A percentile compares a stretch with the other conserved stretches of the same genome.
These are phyloP conservation scores for Sequoia sempervirens DNA, from an alignment of 75 land plant species.

Conservation along the genomic window DNA sequence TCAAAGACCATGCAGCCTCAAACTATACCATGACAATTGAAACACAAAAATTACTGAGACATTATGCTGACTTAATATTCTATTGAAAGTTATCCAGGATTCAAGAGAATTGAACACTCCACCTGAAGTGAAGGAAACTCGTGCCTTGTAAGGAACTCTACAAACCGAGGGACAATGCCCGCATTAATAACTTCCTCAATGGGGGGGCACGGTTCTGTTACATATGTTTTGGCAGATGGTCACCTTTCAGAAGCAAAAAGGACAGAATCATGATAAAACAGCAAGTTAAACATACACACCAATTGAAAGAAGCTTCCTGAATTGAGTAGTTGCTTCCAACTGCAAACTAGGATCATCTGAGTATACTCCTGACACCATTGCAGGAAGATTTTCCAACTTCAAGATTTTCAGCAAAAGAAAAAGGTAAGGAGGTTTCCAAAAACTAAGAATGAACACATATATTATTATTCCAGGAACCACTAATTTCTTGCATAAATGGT, in stretches of 20 bases:
- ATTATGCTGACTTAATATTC: constrained; percentile 24
- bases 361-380: constrained; percentile 24
- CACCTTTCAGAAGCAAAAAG: neutral
- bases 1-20: constrained; percentile 80
- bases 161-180: constrained; percentile 40
- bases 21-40: constrained; percentile 30
- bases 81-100: constrained; percentile 12
- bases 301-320: constrained; percentile 34
- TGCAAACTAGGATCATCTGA: constrained; percentile 20
- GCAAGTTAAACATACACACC: constrained; percentile 14
- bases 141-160: constrained; percentile 31
- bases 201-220: constrained; percentile 23
- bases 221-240: neutral
- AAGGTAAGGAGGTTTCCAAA: neutral
- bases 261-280: neutral
- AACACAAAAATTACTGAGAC: constrained; percentile 4
- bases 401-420: neutral
- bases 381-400: constrained; percentile 35
- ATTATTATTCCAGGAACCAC: neutral
- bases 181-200: constrained; percentile 40
- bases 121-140: constrained; percentile 47
- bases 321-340: constrained; percentile 29
- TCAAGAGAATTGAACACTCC: neutral
- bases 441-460: neutral
- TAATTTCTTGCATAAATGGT: neutral